Base-by-base conservation (phyloP, 257 asterid species). In the Paraleonurus japonicus region DNA sequence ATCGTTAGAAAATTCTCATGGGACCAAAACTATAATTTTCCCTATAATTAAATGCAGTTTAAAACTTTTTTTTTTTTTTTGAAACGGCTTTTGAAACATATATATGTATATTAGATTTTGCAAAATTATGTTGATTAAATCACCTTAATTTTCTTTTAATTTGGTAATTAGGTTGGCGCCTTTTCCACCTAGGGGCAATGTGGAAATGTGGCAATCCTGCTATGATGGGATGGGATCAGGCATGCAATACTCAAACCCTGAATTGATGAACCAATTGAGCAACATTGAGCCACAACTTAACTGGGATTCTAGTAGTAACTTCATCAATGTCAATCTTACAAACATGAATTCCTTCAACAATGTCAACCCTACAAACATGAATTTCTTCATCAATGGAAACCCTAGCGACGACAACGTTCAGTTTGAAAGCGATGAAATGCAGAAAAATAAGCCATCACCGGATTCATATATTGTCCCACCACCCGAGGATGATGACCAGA, bases 251-350 rank as follows among this genome's bases (percentile, higher is more conserved):
- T 15, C 63, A 19, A 43, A 71, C 26, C 50, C 79, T 32, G 39
- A 70, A 22, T 54, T 19, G 19, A 59, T 30, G 13, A 63, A 24
- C 48, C 76, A 77, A 33, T 53, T 69, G n/a, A 54, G 17, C 61
- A 69, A 62, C 66, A 19, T 39, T 50, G 75, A 50, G 15, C 78
- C 50, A 24, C 69, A 17, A 48, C 23, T 11, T 41, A 41, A 41
- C 13, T 37, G 45, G 45, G 15, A 37, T 8, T 37, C 0, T 15
- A 7, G 9, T 15, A 13, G n/a, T 41, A 41, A 2, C 48, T 41
- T 41, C 48, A 3, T 2, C 16, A 11, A 11, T 41, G 48, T 1
- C 37, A 32, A 32, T 9, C 37, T 0, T 35, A 35, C 12, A 35
- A 35, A 35, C 43, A 1, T 35, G 43, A 13, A 9, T 35, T 35